Conservation (phyloP, 192 early-diverging fungal species). For the Phlyctochytrium planicorne region DNA sequence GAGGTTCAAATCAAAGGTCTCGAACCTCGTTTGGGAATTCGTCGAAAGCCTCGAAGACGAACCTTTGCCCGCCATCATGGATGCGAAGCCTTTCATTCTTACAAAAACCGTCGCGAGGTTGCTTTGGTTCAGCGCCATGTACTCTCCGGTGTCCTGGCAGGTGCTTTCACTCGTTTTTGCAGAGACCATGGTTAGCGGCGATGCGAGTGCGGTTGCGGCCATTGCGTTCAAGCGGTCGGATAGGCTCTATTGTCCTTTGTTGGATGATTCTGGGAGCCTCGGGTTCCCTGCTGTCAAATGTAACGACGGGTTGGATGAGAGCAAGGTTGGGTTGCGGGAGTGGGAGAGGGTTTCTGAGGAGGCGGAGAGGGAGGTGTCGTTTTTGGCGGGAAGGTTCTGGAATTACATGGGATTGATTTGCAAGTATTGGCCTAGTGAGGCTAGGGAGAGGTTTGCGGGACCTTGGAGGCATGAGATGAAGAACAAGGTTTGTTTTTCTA, state of each 20-base stretch:
- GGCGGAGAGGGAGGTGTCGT: background rate
- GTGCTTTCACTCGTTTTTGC: background rate
- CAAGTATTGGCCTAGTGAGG: conserved; percentile 24
- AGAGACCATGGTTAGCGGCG: background rate
- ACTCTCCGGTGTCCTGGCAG: conserved; percentile 7
- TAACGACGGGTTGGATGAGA: conserved; percentile 1
- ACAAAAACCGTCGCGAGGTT: background rate
- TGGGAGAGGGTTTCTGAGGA: background rate
- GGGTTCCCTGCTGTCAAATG: conserved; percentile 9
- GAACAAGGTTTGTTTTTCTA: conserved; percentile 16
- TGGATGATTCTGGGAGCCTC: conserved; percentile 2
- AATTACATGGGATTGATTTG: conserved; percentile 1
- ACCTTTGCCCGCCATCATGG: background rate
- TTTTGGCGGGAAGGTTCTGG: background rate
- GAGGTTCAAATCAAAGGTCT: background rate
- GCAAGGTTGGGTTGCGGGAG: background rate
- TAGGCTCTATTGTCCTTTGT: background rate
- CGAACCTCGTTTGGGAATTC: background rate
- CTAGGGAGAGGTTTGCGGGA: conserved; percentile 37
- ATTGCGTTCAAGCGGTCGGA: background rate
- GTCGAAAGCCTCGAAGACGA: background rate
- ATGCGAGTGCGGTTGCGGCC: background rate
- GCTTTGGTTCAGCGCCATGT: conserved; percentile 4
- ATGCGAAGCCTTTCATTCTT: background rate
- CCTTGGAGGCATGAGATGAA: conserved; percentile 37